Conservation (phyloP, 495 filamentous ascomycete species). For the Tuber borchii region DNA sequence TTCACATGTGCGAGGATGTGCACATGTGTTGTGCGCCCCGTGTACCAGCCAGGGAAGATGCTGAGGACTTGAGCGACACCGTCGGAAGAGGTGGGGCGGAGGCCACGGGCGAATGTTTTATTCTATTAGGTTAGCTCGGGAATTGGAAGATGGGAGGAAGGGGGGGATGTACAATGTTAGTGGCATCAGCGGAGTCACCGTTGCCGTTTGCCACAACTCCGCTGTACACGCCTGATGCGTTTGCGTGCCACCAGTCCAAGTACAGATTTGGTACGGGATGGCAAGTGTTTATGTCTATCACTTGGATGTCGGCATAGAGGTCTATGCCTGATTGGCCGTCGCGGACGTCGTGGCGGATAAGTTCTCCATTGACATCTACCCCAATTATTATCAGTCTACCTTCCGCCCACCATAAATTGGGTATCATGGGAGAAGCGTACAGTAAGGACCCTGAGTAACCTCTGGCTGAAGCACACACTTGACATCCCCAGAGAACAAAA, state of each 20-base stretch:
- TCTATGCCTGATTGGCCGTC: conserved; percentile 53
- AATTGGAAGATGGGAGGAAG: conserved; percentile 2
- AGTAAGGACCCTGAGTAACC: conserved; percentile 56
- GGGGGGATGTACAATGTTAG: conserved; percentile 26
- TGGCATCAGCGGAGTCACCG: conserved; percentile 32
- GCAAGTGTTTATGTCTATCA: conserved; percentile 54
- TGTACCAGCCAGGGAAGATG: conserved; percentile 55
- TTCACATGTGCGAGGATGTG: conserved; percentile 49
- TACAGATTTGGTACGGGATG: conserved; percentile 52
- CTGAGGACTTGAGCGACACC: conserved; percentile 51
- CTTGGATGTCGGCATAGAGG: conserved; percentile 56
- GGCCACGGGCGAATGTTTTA: conserved; percentile 19
- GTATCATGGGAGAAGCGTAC: conserved; percentile 32
- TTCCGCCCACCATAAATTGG: not conserved
- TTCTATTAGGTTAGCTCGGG: not conserved
- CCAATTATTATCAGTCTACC: not conserved
- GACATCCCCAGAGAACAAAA: conserved; percentile 51
- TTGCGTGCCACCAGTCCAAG: conserved; percentile 57
- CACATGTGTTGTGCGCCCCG: conserved; percentile 46
- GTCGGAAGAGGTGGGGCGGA: conserved; percentile 46
- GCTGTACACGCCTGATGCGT: conserved; percentile 55
- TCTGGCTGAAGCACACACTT: conserved; percentile 54
- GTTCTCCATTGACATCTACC: conserved; percentile 27
- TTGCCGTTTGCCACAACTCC: conserved; percentile 40
- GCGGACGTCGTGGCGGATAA: conserved; percentile 51